Evolutionary conservation across 2,329 filamentous ascomycete genomes (phyloP), one percentile per base, ranked within the genome.

Genomic region (Alternaria postmessia): DNA sequence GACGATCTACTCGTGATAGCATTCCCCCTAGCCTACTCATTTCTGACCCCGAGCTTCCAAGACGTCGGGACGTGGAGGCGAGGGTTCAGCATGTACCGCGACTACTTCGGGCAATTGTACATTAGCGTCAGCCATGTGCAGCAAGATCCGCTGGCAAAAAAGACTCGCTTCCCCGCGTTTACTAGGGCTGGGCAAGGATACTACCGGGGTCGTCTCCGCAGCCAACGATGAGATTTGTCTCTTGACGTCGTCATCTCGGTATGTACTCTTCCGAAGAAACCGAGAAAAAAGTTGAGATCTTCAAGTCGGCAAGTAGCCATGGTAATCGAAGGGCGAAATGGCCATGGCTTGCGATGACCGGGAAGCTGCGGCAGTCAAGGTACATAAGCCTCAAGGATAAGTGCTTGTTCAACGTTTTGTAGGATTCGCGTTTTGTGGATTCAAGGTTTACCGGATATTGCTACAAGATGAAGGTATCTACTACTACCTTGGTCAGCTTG

Each of bases 171-270:
- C 64, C 62, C 62, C 62, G 59, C 62, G 24, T 57, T 57, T 36
- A 36, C 42, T 32, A 48, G 46, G 36, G n/a, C n/a, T 20, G 8
- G 1, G 8, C 36, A 18, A 11, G n/a, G 46, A 26, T 49, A 3
- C 14, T 26, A 6, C 46, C 46, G 20, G 46, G 20, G 20, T 18
- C 22, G 26, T n/a, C 47, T 57, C 49, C 55, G 30, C 49, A 30
- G 16, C 36, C 34, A 41, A 47, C 1, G 36, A 20, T 1, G 34
- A 38, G 16, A 47, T 9, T 34, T 1, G 34, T 36, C 34, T 12
- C 46, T 36, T 20, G 22, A 42, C 42, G 49, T 57, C 62, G 64
- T 61, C 53, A 59, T 54, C 57, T 66, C 63, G 63, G 61, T 43
- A 14, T 41, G 9, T 43, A 20, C 44, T 63, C 41, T 2, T 20